A percentile compares a stretch with the other conserved stretches of the same genome.
Conservation (phyloP, 768 basidiomycete species). For the Collybia mongolica region DNA sequence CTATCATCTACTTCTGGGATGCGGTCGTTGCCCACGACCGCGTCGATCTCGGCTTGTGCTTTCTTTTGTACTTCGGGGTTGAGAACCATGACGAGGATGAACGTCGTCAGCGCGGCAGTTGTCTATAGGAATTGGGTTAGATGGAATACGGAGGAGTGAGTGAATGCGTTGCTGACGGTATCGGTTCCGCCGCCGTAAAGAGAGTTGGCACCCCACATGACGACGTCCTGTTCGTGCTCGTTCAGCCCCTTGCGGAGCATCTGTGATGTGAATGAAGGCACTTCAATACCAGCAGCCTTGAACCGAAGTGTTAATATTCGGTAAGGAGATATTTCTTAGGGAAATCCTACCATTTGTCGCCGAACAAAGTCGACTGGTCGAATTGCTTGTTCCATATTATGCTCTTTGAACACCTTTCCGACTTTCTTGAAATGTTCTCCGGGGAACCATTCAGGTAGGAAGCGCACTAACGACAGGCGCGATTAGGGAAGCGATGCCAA, state of each 20-base stretch:
- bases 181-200: conserved; percentile 17
- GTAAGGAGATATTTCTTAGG: background rate
- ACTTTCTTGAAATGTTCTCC: conserved; percentile 18
- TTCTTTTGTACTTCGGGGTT: conserved; percentile 35
- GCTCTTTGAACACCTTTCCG: conserved; percentile 9
- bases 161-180: conserved; percentile 5
- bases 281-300: conserved; percentile 10
- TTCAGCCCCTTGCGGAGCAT: conserved; percentile 12
- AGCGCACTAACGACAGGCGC: conserved; percentile 9
- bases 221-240: conserved; percentile 12
- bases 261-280: conserved; percentile 14
- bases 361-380: conserved; percentile 16
- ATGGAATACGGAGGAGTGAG: background rate
- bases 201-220: conserved; percentile 14
- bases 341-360: conserved; percentile 14
- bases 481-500: background rate
- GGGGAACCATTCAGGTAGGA: conserved; percentile 15
- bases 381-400: conserved; percentile 15
- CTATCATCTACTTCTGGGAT: conserved; percentile 12
- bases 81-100: conserved; percentile 38
- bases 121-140: conserved; percentile 4
- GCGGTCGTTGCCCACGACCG: conserved; percentile 10
- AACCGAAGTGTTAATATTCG: background rate
- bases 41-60: conserved; percentile 25
- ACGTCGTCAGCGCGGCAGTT: conserved; percentile 18